Evolutionary conservation across 2,329 filamentous ascomycete genomes (phyloP).

Genomic region (Colletotrichum chlorophyti): DNA sequence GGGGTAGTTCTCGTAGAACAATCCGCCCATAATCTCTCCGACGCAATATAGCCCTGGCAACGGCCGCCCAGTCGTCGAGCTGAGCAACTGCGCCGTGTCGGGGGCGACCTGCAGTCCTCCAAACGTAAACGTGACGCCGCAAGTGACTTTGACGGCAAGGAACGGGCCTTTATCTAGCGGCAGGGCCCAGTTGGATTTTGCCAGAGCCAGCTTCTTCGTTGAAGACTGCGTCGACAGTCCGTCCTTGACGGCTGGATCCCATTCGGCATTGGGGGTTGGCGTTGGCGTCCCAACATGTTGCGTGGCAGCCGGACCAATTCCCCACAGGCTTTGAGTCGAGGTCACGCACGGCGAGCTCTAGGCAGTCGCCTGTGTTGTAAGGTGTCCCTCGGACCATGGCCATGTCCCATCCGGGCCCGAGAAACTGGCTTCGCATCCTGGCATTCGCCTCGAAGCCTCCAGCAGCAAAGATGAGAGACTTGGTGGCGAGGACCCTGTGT

Average conservation of each 20-base stretch:
- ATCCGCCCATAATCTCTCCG: conserved; percentile 71
- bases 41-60: conserved; percentile 65
- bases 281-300: conserved; percentile 70
- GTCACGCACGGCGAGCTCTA: conserved; percentile 59
- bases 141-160: conserved; percentile 68
- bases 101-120: conserved; percentile 66
- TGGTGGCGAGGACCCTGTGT: conserved; percentile 38
- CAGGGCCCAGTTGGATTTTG: conserved; percentile 73
- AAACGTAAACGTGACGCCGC: conserved; percentile 74
- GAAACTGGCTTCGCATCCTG: conserved; percentile 57
- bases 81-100: conserved; percentile 59
- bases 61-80: conserved; percentile 46
- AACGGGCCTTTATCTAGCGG: conserved; percentile 64
- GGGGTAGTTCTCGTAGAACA: conserved; percentile 70
- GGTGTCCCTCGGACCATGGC: conserved; percentile 68
- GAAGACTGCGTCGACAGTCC: conserved; percentile 66
- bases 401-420: conserved; percentile 67
- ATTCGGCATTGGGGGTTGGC: conserved; percentile 60
- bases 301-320: conserved; percentile 71
- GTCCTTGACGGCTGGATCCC: conserved; percentile 68
- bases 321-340: conserved; percentile 59
- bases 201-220: conserved; percentile 46
- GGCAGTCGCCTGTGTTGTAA: conserved; percentile 67
- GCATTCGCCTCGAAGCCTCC: conserved; percentile 71
- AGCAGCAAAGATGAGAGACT: conserved; percentile 60